Evolutionary conservation across 345 rosid species (phyloP).

Genomic region (Gossypium ekmanianum): DNA sequence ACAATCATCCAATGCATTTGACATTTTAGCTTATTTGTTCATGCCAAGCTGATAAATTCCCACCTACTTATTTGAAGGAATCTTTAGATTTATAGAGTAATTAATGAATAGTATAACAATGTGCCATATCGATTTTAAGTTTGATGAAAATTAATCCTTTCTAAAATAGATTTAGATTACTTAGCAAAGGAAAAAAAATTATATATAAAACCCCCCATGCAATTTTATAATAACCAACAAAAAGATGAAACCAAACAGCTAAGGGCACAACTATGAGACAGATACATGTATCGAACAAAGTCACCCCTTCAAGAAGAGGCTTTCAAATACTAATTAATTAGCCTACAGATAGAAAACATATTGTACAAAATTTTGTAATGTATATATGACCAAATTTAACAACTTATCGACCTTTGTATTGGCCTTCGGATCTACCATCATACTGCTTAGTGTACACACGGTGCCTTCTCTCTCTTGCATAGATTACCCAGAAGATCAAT

Average conservation of each 20-base stretch:
- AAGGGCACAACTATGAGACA: not conserved
- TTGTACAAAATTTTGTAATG: not conserved
- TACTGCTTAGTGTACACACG: slow-evolving; percentile 67
- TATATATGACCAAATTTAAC: not conserved
- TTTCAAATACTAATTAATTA: not conserved
- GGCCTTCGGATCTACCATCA: slow-evolving; percentile 25
- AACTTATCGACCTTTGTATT: slow-evolving; percentile 31
- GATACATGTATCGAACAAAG: not conserved
- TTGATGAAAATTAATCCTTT: too few relatives aligned
- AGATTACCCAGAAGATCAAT: slow-evolving; percentile 87
- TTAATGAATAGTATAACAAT: too few relatives aligned
- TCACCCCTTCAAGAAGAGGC: not conserved
- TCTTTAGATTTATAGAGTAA: too few relatives aligned
- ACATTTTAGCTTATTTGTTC: too few relatives aligned
- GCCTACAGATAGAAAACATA: not conserved
- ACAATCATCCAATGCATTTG: too few relatives aligned
- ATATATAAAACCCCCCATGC: not conserved
- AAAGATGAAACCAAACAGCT: not conserved
- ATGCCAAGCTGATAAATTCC: too few relatives aligned
- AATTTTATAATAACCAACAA: not conserved
- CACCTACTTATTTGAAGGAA: too few relatives aligned
- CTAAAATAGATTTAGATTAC: too few relatives aligned
- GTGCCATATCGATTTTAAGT: too few relatives aligned
- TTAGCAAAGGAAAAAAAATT: too few relatives aligned
- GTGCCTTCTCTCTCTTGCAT: slow-evolving; percentile 79